phyloP scores from a whole-genome alignment of 768 basidiomycete species.

The Ramaria rubella region DNA sequence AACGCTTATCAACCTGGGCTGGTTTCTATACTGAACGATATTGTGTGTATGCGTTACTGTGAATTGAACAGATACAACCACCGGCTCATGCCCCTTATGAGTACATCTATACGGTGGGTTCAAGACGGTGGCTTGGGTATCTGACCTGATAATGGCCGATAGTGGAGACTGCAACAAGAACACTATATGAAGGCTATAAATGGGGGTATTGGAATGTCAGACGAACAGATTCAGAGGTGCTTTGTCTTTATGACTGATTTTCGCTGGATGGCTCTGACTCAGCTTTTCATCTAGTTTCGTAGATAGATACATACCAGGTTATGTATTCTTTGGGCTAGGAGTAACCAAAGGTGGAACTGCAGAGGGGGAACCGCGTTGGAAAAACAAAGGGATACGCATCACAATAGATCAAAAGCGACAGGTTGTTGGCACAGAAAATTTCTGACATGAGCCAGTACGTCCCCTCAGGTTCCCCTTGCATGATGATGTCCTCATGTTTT shows the following conservation, averaged over 20 bases:
- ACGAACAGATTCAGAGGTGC: constrained; percentile 60
- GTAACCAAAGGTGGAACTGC: constrained; percentile 29
- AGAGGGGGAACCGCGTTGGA: constrained; percentile 34
- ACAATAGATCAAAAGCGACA: constrained; percentile 49
- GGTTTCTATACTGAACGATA: not conserved
- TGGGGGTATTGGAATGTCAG: constrained; percentile 85
- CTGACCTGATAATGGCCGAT: not conserved
- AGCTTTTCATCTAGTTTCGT: constrained; percentile 53
- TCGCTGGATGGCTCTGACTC: not conserved
- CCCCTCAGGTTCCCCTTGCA: not conserved
- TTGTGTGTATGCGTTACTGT: no score
- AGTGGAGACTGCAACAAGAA: constrained; percentile 88
- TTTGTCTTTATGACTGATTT: constrained; percentile 1
- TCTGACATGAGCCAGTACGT: constrained; percentile 25
- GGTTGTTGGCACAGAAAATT: constrained; percentile 34
- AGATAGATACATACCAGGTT: constrained; percentile 90
- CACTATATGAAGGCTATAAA: constrained; percentile 80
- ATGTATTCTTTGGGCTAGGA: constrained; percentile 76
- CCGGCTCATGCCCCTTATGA: constrained; percentile 31
- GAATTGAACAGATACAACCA: constrained; percentile 34
- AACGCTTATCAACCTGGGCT: not conserved
- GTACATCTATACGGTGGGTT: constrained; percentile 50
- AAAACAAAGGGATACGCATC: constrained; percentile 45
- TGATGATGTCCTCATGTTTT: not conserved
- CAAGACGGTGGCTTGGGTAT: not conserved